Evolutionary conservation across 345 rosid species (phyloP).

Genomic region (Salix udensis): DNA sequence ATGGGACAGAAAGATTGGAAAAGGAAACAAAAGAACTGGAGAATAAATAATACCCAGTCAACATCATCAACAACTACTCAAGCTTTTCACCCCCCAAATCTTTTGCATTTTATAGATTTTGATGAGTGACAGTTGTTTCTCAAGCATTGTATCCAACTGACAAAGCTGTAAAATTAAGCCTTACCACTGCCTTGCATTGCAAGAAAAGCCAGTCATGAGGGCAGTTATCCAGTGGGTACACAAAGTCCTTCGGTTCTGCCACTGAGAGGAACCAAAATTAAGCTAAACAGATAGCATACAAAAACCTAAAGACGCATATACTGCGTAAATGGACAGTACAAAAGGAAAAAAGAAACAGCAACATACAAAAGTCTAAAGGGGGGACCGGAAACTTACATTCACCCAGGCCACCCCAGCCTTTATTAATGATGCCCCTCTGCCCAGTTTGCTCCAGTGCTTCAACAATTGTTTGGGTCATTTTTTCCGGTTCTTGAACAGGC

Average conservation of each 20-base stretch:
- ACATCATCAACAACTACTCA: not conserved
- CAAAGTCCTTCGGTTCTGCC: slow-evolving; percentile 77
- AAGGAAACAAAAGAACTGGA: not conserved
- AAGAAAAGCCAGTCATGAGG: slow-evolving; percentile 99
- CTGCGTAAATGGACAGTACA: not conserved
- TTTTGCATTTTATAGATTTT: not conserved
- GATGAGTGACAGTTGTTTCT: not conserved
- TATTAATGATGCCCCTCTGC: slow-evolving; percentile 93
- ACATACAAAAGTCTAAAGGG: not conserved
- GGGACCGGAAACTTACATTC: slow-evolving; percentile 48
- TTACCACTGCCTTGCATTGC: slow-evolving; percentile 98
- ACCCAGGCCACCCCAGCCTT: slow-evolving; percentile 99
- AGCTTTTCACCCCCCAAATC: not conserved
- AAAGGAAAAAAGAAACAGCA: not conserved
- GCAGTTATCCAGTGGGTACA: slow-evolving; percentile 81
- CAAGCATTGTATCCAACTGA: not conserved
- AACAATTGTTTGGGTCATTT: slow-evolving; percentile 80
- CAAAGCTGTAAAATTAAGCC: slow-evolving; percentile 19
- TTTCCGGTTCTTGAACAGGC: slow-evolving; percentile 91
- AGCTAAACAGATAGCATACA: slow-evolving; percentile 1
- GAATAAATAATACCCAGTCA: not conserved
- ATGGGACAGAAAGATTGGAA: not conserved
- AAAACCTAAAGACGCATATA: not conserved
- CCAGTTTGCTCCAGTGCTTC: slow-evolving; percentile 69
- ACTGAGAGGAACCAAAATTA: slow-evolving; percentile 47